Conservation (phyloP, 2,329 filamentous ascomycete genomes). For the Dactylellina cionopaga region DNA sequence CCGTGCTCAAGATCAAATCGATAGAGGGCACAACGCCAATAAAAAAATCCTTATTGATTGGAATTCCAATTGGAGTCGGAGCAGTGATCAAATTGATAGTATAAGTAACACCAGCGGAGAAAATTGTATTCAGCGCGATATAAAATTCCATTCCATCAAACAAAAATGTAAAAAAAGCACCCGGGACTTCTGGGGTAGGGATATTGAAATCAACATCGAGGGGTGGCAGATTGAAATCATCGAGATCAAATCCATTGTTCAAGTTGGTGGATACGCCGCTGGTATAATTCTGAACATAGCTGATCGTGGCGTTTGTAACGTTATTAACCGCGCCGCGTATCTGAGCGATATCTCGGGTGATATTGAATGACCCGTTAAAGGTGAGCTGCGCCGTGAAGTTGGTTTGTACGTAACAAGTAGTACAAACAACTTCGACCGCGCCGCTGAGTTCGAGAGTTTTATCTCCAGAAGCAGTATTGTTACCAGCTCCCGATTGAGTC, state of each 20-base stretch:
- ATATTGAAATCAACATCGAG: conserved; percentile 63
- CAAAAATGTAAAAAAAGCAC: conserved; percentile 62
- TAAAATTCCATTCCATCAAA: conserved; percentile 68
- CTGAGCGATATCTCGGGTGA: conserved; percentile 59
- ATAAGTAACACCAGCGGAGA: conserved; percentile 63
- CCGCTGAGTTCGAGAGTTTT: conserved; percentile 53
- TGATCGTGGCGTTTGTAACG: conserved; percentile 60
- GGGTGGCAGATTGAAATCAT: conserved; percentile 58
- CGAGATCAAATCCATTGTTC: conserved; percentile 57
- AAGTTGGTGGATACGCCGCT: conserved; percentile 55
- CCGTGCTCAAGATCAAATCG: conserved; percentile 66
- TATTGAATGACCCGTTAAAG: conserved; percentile 62
- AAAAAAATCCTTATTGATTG: conserved; percentile 60
- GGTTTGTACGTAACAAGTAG: conserved; percentile 66
- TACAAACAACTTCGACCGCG: conserved; percentile 63
- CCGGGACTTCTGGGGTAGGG: conserved; percentile 62
- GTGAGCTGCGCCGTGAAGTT: conserved; percentile 62
- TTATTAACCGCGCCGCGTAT: conserved; percentile 58
- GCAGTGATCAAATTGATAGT: conserved; percentile 66
- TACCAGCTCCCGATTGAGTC: too few species aligned
- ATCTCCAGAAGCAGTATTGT: conserved; percentile 29
- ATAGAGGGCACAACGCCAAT: conserved; percentile 65
- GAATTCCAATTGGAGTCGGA: conserved; percentile 62
- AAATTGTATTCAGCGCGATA: conserved; percentile 63
- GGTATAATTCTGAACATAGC: conserved; percentile 57